Conservation (phyloP, 106 monocot genomes). For the Dendrobium chrysotoxum region DNA sequence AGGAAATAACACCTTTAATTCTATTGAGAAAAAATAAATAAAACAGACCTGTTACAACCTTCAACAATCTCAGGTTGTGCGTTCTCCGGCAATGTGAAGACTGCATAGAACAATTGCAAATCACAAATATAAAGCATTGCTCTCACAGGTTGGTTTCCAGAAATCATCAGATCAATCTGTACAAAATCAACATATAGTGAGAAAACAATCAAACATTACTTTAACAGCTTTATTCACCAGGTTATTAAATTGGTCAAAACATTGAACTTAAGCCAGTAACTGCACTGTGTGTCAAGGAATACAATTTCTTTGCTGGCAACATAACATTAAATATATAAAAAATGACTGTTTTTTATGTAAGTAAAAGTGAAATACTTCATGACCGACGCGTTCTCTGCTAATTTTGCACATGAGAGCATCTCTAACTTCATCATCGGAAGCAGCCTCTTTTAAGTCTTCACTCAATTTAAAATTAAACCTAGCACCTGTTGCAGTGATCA, state of each 20-base stretch:
- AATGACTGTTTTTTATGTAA: slow-evolving; percentile 2
- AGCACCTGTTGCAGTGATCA: slow-evolving; percentile 41
- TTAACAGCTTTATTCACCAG: background rate
- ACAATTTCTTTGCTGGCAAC: background rate
- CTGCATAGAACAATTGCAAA: slow-evolving; percentile 64
- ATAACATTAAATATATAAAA: background rate
- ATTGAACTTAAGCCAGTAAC: background rate
- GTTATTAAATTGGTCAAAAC: background rate
- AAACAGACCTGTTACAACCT: slow-evolving; percentile 53
- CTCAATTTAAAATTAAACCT: slow-evolving; percentile 80
- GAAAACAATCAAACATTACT: background rate
- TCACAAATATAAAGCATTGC: slow-evolving; percentile 72
- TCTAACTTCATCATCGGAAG: slow-evolving; percentile 77
- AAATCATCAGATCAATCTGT: slow-evolving; percentile 92
- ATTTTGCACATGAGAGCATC: slow-evolving; percentile 75
- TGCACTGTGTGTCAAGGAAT: background rate
- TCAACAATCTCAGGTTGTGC: slow-evolving; percentile 38
- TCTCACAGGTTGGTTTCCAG: slow-evolving; percentile 65
- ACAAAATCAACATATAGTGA: slow-evolving; percentile 5
- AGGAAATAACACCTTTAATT: background rate
- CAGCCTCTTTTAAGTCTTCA: slow-evolving; percentile 77
- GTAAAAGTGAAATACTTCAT: slow-evolving; percentile 49
- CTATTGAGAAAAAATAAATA: background rate
- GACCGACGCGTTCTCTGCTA: slow-evolving; percentile 95
- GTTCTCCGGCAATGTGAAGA: slow-evolving; percentile 65